Evolutionary conservation across 345 rosid species (phyloP).

Genomic region (Brassica carinata): DNA sequence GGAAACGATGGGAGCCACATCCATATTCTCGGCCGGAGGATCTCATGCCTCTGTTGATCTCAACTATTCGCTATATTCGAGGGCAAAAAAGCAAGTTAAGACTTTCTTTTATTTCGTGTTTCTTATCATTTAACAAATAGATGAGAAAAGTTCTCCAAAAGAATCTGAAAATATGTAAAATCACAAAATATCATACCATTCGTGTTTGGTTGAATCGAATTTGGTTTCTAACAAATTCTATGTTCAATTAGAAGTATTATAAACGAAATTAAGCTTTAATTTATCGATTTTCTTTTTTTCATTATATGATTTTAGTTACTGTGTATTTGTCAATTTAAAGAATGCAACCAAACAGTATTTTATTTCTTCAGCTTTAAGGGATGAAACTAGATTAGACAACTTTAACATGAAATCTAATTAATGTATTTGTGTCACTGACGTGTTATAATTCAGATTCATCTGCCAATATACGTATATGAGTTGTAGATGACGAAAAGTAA

Average conservation of each 20-base stretch:
- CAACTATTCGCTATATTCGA: slow-evolving; percentile 1
- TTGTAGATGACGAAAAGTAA: not conserved
- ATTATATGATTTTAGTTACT: not conserved
- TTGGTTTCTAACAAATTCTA: not conserved
- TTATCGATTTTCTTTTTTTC: not conserved
- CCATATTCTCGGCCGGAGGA: not conserved
- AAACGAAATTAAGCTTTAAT: not conserved
- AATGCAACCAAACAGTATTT: not conserved
- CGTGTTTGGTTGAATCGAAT: not conserved
- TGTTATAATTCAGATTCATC: not conserved
- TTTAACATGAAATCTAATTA: not conserved
- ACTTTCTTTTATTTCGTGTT: not conserved
- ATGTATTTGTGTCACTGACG: not conserved
- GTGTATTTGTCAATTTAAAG: not conserved
- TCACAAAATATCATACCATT: not conserved
- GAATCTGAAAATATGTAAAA: not conserved
- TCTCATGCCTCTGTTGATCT: not conserved
- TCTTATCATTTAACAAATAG: not conserved
- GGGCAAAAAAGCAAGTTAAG: not conserved
- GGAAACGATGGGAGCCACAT: not conserved
- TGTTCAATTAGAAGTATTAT: not conserved
- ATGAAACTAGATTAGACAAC: not conserved
- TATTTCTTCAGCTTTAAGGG: not conserved
- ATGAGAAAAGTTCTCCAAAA: not conserved
- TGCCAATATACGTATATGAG: not conserved